A percentile compares a stretch with the other conserved stretches of the same genome.
phyloP scores from a whole-genome alignment of 768 basidiomycete species.

The Galerina marginata region DNA sequence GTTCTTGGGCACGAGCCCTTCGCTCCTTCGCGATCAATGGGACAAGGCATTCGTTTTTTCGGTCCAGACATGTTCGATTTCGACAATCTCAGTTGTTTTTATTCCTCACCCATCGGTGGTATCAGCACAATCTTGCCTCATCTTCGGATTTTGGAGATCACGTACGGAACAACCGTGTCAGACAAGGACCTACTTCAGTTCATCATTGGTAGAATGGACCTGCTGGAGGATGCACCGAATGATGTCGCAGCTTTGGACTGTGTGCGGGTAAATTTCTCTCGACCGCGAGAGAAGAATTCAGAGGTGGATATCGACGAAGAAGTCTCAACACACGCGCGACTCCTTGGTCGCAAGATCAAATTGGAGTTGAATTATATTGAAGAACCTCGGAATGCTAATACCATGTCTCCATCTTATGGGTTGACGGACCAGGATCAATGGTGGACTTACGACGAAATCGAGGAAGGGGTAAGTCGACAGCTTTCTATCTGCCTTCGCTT shows the following conservation, averaged over 20 bases:
- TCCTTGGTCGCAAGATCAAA: neutral
- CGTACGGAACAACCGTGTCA: neutral
- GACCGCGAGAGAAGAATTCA: neutral
- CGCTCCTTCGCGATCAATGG: neutral
- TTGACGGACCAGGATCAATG: neutral
- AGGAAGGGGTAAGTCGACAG: neutral
- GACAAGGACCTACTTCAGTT: neutral
- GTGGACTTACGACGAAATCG: constrained; percentile 1
- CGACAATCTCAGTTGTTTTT: neutral
- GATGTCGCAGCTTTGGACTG: neutral
- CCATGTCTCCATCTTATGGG: neutral
- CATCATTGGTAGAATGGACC: neutral
- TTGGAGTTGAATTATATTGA: neutral
- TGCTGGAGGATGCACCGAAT: neutral
- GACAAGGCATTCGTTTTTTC: neutral
- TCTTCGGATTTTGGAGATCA: neutral
- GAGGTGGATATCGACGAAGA: neutral
- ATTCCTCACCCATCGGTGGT: neutral
- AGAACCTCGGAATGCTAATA: neutral
- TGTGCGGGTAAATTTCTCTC: neutral
- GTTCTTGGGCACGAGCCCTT: neutral
- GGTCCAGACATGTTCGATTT: neutral
- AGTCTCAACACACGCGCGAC: neutral
- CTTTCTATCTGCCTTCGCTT: neutral
- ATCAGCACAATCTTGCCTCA: neutral